phyloP scores from a whole-genome alignment of 1,284 basidiomycete genomes.

The Schizopora paradoxa region DNA sequence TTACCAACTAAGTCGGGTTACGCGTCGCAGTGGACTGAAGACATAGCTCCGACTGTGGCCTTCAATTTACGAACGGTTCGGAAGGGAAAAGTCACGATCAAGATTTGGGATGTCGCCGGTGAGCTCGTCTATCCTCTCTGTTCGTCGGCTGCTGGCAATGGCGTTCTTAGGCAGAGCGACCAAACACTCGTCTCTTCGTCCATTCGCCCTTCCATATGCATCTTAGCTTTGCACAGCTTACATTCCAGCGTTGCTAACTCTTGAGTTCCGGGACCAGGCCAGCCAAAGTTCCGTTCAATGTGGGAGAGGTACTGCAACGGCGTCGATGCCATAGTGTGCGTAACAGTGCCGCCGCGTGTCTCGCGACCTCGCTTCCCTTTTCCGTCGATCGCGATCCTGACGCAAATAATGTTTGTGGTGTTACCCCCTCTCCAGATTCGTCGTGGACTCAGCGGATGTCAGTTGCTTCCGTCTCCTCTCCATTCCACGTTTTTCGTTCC shows the following conservation, averaged over 20 bases:
- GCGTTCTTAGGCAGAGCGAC: no score
- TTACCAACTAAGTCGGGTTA: background rate
- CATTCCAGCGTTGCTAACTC: no score
- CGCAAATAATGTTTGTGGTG: conserved; percentile 14
- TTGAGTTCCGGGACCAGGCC: conserved; percentile 44
- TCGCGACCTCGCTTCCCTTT: conserved; percentile 9
- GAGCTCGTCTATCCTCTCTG: conserved; percentile 22
- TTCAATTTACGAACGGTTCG: conserved; percentile 84
- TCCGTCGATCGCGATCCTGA: conserved; percentile 12
- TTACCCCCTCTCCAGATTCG: conserved; percentile 54
- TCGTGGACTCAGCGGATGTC: conserved; percentile 86
- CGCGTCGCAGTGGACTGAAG: conserved; percentile 73
- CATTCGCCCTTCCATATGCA: no score
- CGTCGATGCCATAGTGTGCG: conserved; percentile 90
- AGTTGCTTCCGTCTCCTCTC: conserved; percentile 26
- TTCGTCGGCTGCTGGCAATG: no score
- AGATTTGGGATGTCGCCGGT: conserved; percentile 94
- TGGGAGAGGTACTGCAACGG: conserved; percentile 96
- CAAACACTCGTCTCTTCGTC: no score
- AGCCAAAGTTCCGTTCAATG: conserved; percentile 90
- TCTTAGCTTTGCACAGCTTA: no score
- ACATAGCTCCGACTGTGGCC: conserved; percentile 90
- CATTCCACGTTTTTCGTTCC: conserved; percentile 1
- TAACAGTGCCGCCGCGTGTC: conserved; percentile 23
- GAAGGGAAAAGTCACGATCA: conserved; percentile 87